A percentile compares a stretch with the other conserved stretches of the same genome.
phyloP scores from a whole-genome alignment of 768 basidiomycete genomes.

The Russula dissimulans region DNA sequence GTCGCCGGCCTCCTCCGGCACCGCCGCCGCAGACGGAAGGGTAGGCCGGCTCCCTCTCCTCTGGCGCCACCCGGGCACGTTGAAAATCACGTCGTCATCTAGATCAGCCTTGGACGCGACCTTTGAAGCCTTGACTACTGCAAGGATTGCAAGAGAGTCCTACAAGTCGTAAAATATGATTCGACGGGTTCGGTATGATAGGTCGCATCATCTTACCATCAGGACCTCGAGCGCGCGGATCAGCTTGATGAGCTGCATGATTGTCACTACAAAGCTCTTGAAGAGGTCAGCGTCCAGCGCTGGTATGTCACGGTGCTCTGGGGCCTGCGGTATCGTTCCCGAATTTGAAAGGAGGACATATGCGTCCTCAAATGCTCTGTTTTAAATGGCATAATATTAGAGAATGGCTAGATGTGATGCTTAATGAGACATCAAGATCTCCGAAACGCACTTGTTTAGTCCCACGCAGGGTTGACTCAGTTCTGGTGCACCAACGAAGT shows the following conservation, averaged over 20 bases:
- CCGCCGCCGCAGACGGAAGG: neutral
- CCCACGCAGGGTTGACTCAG: neutral
- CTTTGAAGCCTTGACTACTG: neutral
- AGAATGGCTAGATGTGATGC: neutral
- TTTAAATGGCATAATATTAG: too few species aligned
- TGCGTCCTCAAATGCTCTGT: conserved; percentile 2
- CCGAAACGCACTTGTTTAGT: conserved; percentile 1
- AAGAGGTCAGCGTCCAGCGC: conserved; percentile 6
- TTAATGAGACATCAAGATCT: neutral
- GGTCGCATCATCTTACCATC: neutral
- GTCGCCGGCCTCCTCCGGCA: neutral
- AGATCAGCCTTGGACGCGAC: neutral
- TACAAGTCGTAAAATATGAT: neutral
- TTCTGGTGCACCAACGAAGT: neutral
- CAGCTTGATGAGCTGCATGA: conserved; percentile 2
- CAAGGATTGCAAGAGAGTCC: neutral
- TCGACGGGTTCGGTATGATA: too few species aligned
- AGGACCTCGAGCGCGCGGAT: conserved; percentile 4
- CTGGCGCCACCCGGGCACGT: conserved; percentile 9
- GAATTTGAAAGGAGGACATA: conserved; percentile 2
- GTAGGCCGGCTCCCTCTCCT: neutral
- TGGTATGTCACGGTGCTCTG: neutral
- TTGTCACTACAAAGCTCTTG: conserved; percentile 1
- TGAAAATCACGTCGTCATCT: conserved; percentile 12
- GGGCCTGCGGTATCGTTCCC: neutral